Evolutionary conservation across 805 yeast species (phyloP).

Genomic region (Spathaspora arborariae): DNA sequence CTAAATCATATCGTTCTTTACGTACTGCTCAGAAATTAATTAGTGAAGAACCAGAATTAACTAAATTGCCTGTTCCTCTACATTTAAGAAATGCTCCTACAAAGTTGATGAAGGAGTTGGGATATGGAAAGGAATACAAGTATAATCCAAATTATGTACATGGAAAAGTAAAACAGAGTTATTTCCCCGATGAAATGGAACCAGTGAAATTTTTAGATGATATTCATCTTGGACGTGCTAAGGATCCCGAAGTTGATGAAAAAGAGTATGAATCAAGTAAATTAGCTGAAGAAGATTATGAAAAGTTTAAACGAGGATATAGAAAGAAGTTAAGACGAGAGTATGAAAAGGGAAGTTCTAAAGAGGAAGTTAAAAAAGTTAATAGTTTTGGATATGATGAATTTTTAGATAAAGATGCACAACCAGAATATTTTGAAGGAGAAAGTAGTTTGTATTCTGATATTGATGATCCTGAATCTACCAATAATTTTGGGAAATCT

Average conservation of each 20-base stretch:
- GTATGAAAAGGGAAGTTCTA: neutral
- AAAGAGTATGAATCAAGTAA: slow-evolving; percentile 11
- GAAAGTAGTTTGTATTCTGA: slow-evolving; percentile 26
- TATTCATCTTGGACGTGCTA: slow-evolving; percentile 47
- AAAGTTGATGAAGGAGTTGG: slow-evolving; percentile 79
- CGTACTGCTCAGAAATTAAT: slow-evolving; percentile 58
- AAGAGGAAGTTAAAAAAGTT: neutral
- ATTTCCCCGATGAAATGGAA: slow-evolving; percentile 61
- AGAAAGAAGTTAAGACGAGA: neutral
- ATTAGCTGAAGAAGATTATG: slow-evolving; percentile 16
- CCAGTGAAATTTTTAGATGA: slow-evolving; percentile 47
- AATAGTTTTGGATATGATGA: slow-evolving; percentile 23
- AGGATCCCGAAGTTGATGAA: slow-evolving; percentile 16
- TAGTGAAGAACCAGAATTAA: slow-evolving; percentile 52
- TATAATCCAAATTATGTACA: slow-evolving; percentile 78
- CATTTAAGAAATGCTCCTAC: slow-evolving; percentile 97
- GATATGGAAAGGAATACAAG: slow-evolving; percentile 80
- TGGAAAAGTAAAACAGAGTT: slow-evolving; percentile 72
- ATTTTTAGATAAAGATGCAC: slow-evolving; percentile 32
- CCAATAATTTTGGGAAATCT: slow-evolving; percentile 28
- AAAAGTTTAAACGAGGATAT: slow-evolving; percentile 13
- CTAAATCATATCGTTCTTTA: slow-evolving; percentile 81
- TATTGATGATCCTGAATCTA: slow-evolving; percentile 25
- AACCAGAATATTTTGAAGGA: slow-evolving; percentile 38
- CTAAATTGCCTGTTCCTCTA: slow-evolving; percentile 65